Evolutionary conservation across 2,329 filamentous ascomycete species (phyloP).

Genomic region (Corinectria fuckeliana): DNA sequence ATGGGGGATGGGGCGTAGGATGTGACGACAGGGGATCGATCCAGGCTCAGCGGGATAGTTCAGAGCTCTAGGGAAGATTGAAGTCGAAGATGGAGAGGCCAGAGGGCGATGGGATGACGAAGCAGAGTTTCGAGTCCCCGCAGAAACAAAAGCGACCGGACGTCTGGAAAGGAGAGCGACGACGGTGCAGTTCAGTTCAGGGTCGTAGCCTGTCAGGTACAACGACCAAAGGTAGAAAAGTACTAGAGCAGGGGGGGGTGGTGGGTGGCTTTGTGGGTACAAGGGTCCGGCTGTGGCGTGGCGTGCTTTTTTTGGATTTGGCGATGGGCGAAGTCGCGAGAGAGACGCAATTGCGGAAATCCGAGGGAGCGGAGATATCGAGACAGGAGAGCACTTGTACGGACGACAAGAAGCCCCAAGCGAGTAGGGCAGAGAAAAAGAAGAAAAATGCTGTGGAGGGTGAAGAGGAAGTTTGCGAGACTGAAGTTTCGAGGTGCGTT

Average conservation of each 20-base stretch:
- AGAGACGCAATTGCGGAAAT: conserved; percentile 4
- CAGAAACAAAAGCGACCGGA: conserved; percentile 35
- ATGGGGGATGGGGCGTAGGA: conserved; percentile 21
- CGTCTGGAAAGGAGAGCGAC: conserved; percentile 34
- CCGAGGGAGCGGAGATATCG: neutral
- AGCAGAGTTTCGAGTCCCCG: conserved; percentile 37
- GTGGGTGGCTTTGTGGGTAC: conserved; percentile 37
- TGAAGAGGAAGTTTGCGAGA: neutral
- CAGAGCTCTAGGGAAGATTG: neutral
- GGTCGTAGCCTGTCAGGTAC: conserved; percentile 29
- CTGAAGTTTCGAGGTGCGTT: neutral
- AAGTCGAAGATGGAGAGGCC: conserved; percentile 23
- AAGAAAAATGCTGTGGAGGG: neutral
- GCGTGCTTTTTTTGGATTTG: conserved; percentile 35
- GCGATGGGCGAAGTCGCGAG: conserved; percentile 21
- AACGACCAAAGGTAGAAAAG: conserved; percentile 33
- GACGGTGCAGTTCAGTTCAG: conserved; percentile 26
- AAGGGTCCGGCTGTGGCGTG: conserved; percentile 35
- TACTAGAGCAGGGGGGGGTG: conserved; percentile 36
- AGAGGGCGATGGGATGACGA: conserved; percentile 34
- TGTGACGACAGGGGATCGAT: conserved; percentile 2
- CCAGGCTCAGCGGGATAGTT: neutral
- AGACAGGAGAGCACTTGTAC: neutral
- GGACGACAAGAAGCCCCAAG: neutral
- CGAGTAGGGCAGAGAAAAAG: neutral